Conservation (phyloP, 2,329 filamentous ascomycete species). For the Atkinsonella hypoxylon region DNA sequence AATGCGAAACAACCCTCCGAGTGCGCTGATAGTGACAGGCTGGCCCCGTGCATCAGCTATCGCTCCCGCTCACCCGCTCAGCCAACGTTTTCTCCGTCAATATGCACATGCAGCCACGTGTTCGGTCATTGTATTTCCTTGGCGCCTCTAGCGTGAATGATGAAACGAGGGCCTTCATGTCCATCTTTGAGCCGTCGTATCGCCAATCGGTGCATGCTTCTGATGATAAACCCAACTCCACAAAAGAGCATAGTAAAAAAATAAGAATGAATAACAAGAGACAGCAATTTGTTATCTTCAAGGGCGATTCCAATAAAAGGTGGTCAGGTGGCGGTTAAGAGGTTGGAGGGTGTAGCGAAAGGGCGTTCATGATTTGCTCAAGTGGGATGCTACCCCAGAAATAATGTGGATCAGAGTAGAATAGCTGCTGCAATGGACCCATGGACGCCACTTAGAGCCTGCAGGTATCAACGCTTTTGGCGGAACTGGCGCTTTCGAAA, state of each 20-base stretch:
- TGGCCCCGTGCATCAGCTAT: not conserved
- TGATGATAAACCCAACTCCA: not conserved
- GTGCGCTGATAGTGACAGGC: not conserved
- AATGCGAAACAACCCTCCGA: not conserved
- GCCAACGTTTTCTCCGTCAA: not conserved
- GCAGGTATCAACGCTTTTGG: not conserved
- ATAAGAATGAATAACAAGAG: not conserved
- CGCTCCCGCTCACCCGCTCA: not conserved
- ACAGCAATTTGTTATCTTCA: not conserved
- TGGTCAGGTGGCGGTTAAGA: slow-evolving; percentile 1
- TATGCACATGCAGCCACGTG: not conserved
- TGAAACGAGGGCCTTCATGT: not conserved
- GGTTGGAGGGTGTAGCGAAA: not conserved
- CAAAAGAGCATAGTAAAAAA: not conserved
- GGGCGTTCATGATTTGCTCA: not conserved
- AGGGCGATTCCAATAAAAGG: not conserved
- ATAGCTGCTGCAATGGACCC: not conserved
- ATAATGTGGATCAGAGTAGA: slow-evolving; percentile 2
- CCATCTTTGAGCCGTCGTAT: not conserved
- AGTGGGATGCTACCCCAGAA: not conserved
- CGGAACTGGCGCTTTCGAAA: not conserved
- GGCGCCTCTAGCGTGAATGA: not conserved
- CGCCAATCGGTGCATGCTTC: not conserved
- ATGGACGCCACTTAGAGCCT: not conserved
- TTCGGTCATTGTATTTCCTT: not conserved